Evolutionary conservation across 345 rosid species (phyloP), one percentile per base, ranked within the genome.

Genomic region (rapeseed (Brassica napus)): DNA sequence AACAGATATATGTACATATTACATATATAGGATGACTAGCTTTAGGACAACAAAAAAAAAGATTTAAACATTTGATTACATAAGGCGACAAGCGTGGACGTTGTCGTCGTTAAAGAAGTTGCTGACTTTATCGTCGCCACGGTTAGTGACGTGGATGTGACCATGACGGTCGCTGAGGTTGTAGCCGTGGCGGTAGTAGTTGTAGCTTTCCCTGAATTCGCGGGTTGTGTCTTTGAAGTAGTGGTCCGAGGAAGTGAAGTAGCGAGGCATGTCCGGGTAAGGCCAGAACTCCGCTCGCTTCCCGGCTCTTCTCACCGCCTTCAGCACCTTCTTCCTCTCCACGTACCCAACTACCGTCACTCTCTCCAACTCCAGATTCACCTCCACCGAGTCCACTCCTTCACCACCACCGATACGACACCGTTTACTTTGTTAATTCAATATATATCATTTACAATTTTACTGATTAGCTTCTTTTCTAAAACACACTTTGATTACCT

Each of bases 261-360:
- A 94, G 72, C 90, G 75, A 4, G 98, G 97, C 26, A 82, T 81
- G 63, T 94, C 71, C 0, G 98, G 97, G 77, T 92, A 89, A 0
- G 97, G 98, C 97, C 97, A 94, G 79, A 92, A 94, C 77, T 94
- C 98, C 0, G 97, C 98, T 80, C 97, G 85, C 83, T 92, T 92
- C 6, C 98, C 97, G 0, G 89, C 86, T 79, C 98, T 89, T 72
- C 98, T 87, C 77, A 92, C 97, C 0, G 86, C 87, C 84, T 88
- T 92, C 7, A 94, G 83, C 67, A 94, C 91, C 81, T 92, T 94
- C 86, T 92, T 94, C 64, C 94, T 88, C 39, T 94, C 98, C 6
- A 92, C 92, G 63, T 94, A 92, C 4, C 97, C 98, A 8, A 92
- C 81, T 69, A 88, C 98, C 1, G 89, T 94, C 59, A 90, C 97